Percentiles rank a stretch among this genome's conserved stretches.
phyloP scores from a whole-genome alignment of 2,329 filamentous ascomycete genomes.

The Stagonosporopsis chrysanthemi region DNA sequence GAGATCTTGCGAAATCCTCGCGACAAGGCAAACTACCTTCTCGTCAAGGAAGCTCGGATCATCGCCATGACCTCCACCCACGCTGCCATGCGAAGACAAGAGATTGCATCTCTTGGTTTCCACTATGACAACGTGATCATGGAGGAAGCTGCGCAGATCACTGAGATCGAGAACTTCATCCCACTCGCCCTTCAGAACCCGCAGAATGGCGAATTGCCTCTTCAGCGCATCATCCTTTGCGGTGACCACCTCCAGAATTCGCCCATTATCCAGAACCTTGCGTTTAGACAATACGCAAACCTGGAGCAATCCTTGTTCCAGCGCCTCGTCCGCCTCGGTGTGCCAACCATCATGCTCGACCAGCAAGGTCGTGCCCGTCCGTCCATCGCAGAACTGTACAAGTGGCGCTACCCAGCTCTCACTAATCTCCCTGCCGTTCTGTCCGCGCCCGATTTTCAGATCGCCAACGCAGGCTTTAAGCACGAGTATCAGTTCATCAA shows the following conservation, averaged over 20 bases:
- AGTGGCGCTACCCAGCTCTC: slow-evolving; percentile 87
- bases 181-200: slow-evolving; percentile 90
- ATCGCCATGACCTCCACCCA: slow-evolving; percentile 99
- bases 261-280: slow-evolving; percentile 91
- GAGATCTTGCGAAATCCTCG: slow-evolving; percentile 88
- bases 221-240: slow-evolving; percentile 90
- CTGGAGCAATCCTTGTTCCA: slow-evolving; percentile 96
- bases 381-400: slow-evolving; percentile 86
- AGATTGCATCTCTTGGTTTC: slow-evolving; percentile 92
- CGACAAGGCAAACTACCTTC: slow-evolving; percentile 94
- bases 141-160: slow-evolving; percentile 98
- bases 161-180: slow-evolving; percentile 96
- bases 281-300: slow-evolving; percentile 94
- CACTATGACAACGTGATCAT: slow-evolving; percentile 98
- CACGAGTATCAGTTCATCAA: slow-evolving; percentile 98
- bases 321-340: slow-evolving; percentile 85
- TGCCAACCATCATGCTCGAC: slow-evolving; percentile 89
- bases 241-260: slow-evolving; percentile 98
- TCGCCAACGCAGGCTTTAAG: slow-evolving; percentile 88
- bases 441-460: slow-evolving; percentile 72
- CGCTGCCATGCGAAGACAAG: slow-evolving; percentile 89
- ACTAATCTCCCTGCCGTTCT: slow-evolving; percentile 80
- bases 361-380: slow-evolving; percentile 91
- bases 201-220: slow-evolving; percentile 72
- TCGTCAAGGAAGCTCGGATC: slow-evolving; percentile 95